phyloP scores from a whole-genome alignment of 768 basidiomycete species.

The Suillus alpinus region DNA sequence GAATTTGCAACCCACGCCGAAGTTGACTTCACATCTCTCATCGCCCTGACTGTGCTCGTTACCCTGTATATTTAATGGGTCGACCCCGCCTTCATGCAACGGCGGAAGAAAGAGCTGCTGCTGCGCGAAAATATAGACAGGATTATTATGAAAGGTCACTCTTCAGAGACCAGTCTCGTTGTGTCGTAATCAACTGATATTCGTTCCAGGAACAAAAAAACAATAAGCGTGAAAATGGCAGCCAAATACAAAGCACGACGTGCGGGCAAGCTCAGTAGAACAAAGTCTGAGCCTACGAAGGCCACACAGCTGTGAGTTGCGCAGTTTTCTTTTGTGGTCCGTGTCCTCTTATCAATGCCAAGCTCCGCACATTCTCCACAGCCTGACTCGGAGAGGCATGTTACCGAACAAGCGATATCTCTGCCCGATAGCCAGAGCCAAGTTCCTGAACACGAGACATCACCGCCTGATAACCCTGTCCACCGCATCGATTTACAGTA shows the following conservation, averaged over 20 bases:
- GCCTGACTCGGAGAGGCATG: too few relatives aligned
- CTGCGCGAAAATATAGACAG: constrained; percentile 3
- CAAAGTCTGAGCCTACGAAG: not conserved
- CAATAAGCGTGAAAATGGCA: constrained; percentile 1
- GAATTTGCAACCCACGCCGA: not conserved
- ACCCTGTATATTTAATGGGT: not conserved
- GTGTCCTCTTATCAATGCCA: not conserved
- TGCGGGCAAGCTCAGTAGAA: not conserved
- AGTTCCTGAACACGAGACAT: not conserved
- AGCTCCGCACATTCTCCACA: not conserved
- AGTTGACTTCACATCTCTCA: not conserved
- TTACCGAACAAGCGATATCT: not conserved
- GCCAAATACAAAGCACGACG: constrained; percentile 1
- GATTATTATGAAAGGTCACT: not conserved
- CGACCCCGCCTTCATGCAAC: constrained; percentile 3
- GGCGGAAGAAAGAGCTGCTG: not conserved
- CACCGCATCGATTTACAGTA: not conserved
- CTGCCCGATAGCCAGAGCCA: not conserved
- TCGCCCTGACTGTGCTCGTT: not conserved
- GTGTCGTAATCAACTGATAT: not conserved
- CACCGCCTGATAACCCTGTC: not conserved
- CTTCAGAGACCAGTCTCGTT: not conserved
- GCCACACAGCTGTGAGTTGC: not conserved
- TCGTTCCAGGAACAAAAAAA: not conserved
- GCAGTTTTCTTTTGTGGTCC: not conserved